Percentiles rank a stretch among this genome's conserved stretches.
Evolutionary conservation across 2,329 filamentous ascomycete genomes (phyloP).

Genomic region (Geosmithia flava): DNA sequence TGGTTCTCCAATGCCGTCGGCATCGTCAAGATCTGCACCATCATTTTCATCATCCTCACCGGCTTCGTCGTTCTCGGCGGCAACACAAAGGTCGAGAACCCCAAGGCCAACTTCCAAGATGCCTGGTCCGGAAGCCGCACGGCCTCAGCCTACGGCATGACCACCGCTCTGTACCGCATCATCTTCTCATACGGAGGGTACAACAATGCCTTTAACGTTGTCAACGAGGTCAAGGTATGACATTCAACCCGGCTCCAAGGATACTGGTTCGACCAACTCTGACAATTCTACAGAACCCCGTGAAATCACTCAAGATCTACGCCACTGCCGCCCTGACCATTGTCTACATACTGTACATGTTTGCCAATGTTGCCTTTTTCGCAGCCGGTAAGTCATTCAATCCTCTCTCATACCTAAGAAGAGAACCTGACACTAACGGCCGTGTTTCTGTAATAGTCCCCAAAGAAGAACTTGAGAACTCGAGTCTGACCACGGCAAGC

Average conservation of each 20-base stretch:
- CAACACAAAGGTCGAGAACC: constrained; percentile 17
- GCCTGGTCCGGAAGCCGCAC: constrained; percentile 19
- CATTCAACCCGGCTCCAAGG: neutral
- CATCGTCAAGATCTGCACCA: constrained; percentile 44
- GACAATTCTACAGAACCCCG: constrained; percentile 32
- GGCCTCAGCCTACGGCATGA: constrained; percentile 20
- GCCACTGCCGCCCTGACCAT: constrained; percentile 35
- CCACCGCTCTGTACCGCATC: constrained; percentile 42
- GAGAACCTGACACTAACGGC: neutral
- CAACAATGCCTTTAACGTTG: constrained; percentile 47
- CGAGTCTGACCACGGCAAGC: constrained; percentile 40
- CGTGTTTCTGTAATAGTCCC: constrained; percentile 18
- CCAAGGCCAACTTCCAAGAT: constrained; percentile 20
- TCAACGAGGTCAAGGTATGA: constrained; percentile 36
- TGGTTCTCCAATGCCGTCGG: constrained; percentile 44
- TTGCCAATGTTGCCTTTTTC: constrained; percentile 51
- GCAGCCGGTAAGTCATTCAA: constrained; percentile 18
- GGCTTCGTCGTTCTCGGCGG: constrained; percentile 47
- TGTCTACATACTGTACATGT: constrained; percentile 41
- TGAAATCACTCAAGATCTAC: constrained; percentile 38
- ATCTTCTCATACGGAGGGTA: constrained; percentile 47
- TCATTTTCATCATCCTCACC: constrained; percentile 49
- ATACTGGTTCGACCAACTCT: too few species aligned
- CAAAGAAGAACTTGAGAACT: constrained; percentile 38
- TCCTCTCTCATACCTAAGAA: neutral